Percentiles rank a stretch among this genome's conserved stretches.
Evolutionary conservation across 73 alveolate genomes (phyloP).

Genomic region (Paramecium biaurelia): DNA sequence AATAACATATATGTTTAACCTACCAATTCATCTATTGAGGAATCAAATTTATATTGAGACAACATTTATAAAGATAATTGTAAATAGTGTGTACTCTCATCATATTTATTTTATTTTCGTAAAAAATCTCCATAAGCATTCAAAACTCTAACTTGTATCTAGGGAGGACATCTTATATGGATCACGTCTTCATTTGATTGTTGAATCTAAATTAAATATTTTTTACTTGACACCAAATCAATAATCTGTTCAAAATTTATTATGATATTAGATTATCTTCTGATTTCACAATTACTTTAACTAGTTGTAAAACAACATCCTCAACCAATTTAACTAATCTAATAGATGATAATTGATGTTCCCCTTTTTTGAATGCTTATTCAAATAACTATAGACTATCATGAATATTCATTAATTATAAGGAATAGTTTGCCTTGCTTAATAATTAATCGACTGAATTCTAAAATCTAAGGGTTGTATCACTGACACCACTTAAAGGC

Average conservation of each 20-base stretch:
- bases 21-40: background rate
- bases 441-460: slow-evolving; percentile 15
- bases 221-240: slow-evolving; percentile 39
- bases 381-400: slow-evolving; percentile 9
- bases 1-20: slow-evolving; percentile 17
- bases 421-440: slow-evolving; percentile 24
- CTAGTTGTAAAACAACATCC: slow-evolving; percentile 9
- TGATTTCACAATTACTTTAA: background rate
- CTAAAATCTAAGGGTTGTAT: background rate
- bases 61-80: background rate
- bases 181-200: background rate
- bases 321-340: slow-evolving; percentile 17
- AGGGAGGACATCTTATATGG: slow-evolving; percentile 10
- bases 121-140: slow-evolving; percentile 25
- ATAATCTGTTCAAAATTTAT: background rate
- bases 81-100: slow-evolving; percentile 4
- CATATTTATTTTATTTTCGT: slow-evolving; percentile 3
- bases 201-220: slow-evolving; percentile 27
- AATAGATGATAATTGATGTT: background rate
- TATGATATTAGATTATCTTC: background rate
- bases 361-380: slow-evolving; percentile 31
- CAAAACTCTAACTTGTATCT: background rate
- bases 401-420: slow-evolving; percentile 22
- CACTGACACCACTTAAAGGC: slow-evolving; percentile 20
- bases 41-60: background rate